A percentile compares a stretch with the other conserved stretches of the same genome.
Conservation (phyloP, 1,139 yeast genomes). For the Taphrina confusa region DNA sequence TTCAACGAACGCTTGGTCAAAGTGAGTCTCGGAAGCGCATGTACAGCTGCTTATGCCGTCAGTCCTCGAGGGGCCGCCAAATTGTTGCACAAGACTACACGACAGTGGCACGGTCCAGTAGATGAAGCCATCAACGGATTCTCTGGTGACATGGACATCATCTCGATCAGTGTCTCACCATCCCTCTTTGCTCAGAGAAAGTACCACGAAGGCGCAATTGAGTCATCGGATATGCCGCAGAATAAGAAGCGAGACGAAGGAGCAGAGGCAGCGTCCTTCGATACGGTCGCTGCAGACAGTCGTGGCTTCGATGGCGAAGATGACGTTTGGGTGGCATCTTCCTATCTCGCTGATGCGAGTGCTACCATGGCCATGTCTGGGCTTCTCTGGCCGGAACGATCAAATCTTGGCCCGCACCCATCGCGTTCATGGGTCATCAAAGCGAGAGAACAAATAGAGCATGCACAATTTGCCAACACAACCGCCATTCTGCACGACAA, state of each 20-base stretch:
- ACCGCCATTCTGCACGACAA: too few relatives aligned
- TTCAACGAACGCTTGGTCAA: neutral
- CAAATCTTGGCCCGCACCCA: neutral
- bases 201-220: neutral
- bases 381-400: neutral
- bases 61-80: neutral
- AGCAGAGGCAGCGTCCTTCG: neutral
- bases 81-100: slow-evolving; percentile 1
- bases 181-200: neutral
- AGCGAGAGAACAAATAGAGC: neutral
- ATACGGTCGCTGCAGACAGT: neutral
- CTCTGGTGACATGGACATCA: neutral
- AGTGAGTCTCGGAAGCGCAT: neutral
- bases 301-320: neutral
- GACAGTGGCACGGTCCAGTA: neutral
- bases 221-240: neutral
- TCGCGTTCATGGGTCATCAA: neutral
- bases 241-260: neutral
- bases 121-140: neutral
- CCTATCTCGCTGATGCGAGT: neutral
- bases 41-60: neutral
- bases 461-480: too few relatives aligned
- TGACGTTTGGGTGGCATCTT: neutral
- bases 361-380: neutral
- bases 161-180: neutral